A percentile compares a stretch with the other conserved stretches of the same genome.
phyloP scores from a whole-genome alignment of 2,329 filamentous ascomycete genomes.

The Diaporthe longicolla region DNA sequence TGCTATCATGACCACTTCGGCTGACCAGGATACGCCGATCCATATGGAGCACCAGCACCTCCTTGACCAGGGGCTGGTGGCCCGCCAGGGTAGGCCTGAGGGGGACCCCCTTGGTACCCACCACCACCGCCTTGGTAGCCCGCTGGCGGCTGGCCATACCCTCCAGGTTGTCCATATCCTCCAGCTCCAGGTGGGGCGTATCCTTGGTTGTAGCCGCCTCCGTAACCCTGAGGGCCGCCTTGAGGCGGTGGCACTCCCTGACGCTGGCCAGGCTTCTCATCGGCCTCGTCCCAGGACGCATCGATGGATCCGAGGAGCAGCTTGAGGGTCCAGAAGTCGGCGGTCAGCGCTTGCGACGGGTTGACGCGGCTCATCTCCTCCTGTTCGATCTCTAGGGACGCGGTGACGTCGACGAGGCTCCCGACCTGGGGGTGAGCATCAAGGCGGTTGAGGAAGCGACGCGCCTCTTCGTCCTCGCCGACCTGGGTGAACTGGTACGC shows the following conservation, averaged over 20 bases:
- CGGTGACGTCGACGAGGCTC: constrained; percentile 5
- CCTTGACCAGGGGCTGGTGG: constrained; percentile 6
- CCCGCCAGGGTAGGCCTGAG: constrained; percentile 7
- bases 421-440: constrained; percentile 14
- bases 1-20: constrained; percentile 11
- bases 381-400: constrained; percentile 18
- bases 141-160: constrained; percentile 4
- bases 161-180: background rate
- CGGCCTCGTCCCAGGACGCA: background rate
- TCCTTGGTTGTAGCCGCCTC: constrained; percentile 12
- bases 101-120: background rate
- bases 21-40: background rate
- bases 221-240: background rate
- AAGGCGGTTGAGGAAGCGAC: constrained; percentile 19
- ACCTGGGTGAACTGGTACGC: constrained; percentile 24
- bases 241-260: background rate
- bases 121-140: constrained; percentile 7
- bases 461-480: constrained; percentile 23
- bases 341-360: background rate
- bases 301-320: constrained; percentile 1
- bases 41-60: background rate
- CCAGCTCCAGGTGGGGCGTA: background rate
- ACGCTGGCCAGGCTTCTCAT: background rate
- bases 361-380: constrained; percentile 18
- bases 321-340: constrained; percentile 24